phyloP scores from a whole-genome alignment of 2,329 filamentous ascomycete species.

The Fusarium circinatum region DNA sequence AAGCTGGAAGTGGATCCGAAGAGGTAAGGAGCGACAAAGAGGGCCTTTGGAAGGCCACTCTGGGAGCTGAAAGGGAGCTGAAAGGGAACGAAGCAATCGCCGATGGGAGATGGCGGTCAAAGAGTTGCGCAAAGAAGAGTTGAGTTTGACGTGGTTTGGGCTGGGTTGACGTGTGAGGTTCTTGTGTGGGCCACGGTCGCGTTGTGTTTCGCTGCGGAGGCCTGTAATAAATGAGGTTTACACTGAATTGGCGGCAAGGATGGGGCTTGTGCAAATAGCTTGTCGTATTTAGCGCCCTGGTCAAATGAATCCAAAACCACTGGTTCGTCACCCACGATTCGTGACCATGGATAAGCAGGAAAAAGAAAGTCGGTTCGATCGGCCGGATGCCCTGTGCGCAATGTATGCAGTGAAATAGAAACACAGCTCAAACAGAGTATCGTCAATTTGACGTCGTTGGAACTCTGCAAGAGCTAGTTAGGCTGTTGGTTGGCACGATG shows the following conservation, averaged over 20 bases:
- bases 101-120: slow-evolving; percentile 29
- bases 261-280: slow-evolving; percentile 11
- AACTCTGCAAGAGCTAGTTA: slow-evolving; percentile 7
- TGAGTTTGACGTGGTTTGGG: slow-evolving; percentile 13
- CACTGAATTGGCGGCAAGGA: slow-evolving; percentile 3
- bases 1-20: slow-evolving; percentile 7
- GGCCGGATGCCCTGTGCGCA: slow-evolving; percentile 16
- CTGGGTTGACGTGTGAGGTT: slow-evolving; percentile 23
- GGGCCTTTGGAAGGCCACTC: slow-evolving; percentile 18
- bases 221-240: slow-evolving; percentile 29
- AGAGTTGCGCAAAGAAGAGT: slow-evolving; percentile 13
- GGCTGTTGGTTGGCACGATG: slow-evolving; percentile 15
- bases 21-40: slow-evolving; percentile 25
- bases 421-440: neutral
- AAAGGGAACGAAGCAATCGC: slow-evolving; percentile 26
- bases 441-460: slow-evolving; percentile 14
- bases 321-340: slow-evolving; percentile 16
- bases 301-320: slow-evolving; percentile 6
- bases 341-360: neutral
- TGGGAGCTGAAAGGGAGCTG: slow-evolving; percentile 6
- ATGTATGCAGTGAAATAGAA: neutral
- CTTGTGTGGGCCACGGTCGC: slow-evolving; percentile 39
- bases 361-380: neutral
- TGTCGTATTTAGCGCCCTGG: slow-evolving; percentile 29
- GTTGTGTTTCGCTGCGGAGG: slow-evolving; percentile 32